Percentiles rank a stretch among this genome's conserved stretches.
Evolutionary conservation across 495 filamentous ascomycete species (phyloP).

Genomic region (Oidiodendron maius): DNA sequence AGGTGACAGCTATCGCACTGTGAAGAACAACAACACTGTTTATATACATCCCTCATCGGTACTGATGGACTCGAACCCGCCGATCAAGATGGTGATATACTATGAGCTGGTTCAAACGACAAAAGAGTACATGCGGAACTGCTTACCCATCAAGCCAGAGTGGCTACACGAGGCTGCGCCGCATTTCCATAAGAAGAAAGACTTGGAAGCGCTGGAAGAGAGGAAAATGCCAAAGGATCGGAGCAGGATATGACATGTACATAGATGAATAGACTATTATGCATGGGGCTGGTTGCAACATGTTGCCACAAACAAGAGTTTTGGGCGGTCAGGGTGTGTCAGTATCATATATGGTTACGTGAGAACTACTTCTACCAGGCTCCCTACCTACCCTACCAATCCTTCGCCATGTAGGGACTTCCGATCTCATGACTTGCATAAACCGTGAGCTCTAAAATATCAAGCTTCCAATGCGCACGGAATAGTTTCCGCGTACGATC

Average conservation of each 20-base stretch:
- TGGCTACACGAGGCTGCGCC: slow-evolving; percentile 92
- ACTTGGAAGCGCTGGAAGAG: slow-evolving; percentile 74
- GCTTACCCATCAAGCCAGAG: slow-evolving; percentile 76
- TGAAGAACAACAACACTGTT: slow-evolving; percentile 87
- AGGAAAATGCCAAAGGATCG: slow-evolving; percentile 58
- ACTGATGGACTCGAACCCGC: slow-evolving; percentile 73
- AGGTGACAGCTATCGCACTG: slow-evolving; percentile 88
- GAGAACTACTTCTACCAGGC: too few species aligned
- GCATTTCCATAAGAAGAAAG: slow-evolving; percentile 92
- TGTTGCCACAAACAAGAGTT: too few species aligned
- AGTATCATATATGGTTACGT: too few species aligned
- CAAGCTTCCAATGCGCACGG: too few species aligned
- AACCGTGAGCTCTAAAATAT: too few species aligned
- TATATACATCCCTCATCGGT: slow-evolving; percentile 84
- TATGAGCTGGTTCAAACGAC: slow-evolving; percentile 89
- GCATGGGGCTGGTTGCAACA: too few species aligned
- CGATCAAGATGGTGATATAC: slow-evolving; percentile 77
- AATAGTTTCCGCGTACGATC: too few species aligned
- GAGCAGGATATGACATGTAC: slow-evolving; percentile 13
- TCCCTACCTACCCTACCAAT: too few species aligned
- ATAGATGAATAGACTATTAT: too few species aligned
- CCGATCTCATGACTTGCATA: too few species aligned
- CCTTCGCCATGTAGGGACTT: too few species aligned
- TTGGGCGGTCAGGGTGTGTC: too few species aligned
- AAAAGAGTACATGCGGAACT: slow-evolving; percentile 89